Percentiles rank a stretch among this genome's conserved stretches.
These are phyloP conservation scores for Diphasiastrum complanatum DNA, from an alignment of 83 land plant species.

Conservation along the genomic window DNA sequence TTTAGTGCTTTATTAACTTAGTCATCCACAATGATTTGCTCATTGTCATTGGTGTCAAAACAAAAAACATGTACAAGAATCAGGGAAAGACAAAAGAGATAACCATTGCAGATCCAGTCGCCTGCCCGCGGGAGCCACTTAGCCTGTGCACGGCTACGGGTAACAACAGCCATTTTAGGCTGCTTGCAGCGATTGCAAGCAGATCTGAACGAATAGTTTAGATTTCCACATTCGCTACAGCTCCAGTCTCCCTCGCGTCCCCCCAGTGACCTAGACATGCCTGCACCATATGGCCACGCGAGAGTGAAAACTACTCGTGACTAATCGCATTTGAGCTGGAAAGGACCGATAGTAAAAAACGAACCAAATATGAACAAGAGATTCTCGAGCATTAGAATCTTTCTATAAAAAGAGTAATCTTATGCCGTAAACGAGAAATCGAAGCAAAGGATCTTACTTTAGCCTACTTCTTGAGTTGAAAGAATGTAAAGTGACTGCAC, in stretches of 20 bases:
- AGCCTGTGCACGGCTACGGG: background rate
- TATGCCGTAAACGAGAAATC: too few relatives aligned
- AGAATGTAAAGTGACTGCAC: too few relatives aligned
- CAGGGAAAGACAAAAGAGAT: background rate
- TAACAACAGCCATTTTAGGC: slow-evolving; percentile 3
- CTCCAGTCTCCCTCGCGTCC: slow-evolving; percentile 14
- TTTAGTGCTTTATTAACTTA: background rate
- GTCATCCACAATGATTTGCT: background rate
- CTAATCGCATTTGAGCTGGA: too few relatives aligned
- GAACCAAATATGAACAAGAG: too few relatives aligned
- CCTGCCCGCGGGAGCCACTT: slow-evolving; percentile 12
- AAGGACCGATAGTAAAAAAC: too few relatives aligned
- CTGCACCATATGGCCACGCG: too few relatives aligned
- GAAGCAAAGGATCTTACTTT: too few relatives aligned
- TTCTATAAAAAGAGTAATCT: too few relatives aligned
- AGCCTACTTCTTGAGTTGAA: too few relatives aligned
- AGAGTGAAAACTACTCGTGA: too few relatives aligned
- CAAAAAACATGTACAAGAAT: background rate
- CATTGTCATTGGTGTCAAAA: background rate
- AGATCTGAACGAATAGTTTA: slow-evolving; percentile 10
- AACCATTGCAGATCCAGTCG: slow-evolving; percentile 13
- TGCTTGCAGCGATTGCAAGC: slow-evolving; percentile 14
- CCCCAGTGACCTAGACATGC: slow-evolving; percentile 3
- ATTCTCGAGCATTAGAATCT: too few relatives aligned
- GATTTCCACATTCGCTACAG: background rate